Base-by-base conservation (phyloP, 2,329 filamentous ascomycete species). In the Fusarium denticulatum region DNA sequence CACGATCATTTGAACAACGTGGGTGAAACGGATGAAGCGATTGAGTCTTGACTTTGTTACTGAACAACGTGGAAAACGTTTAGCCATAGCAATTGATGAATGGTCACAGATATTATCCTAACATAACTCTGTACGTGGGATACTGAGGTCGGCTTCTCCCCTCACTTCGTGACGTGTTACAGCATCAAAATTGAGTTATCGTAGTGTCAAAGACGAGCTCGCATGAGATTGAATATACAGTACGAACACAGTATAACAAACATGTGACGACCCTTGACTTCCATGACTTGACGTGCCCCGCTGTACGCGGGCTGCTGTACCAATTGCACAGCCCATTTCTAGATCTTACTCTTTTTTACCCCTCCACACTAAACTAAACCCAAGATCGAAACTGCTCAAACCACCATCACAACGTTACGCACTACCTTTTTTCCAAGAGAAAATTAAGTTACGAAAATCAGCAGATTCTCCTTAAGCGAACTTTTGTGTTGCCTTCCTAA, bases 331-430 rank as follows among this genome's bases (percentile, higher is more conserved):
- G 57, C 62, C 61, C 62, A 43, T 24, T 30, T 7, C 45, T 49
- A 57, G 61, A 71, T 59, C 69, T 75, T 49, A 61, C 49, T 61
- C 59, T 42, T 39, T 42, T 43, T 67, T 76, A 77, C 74, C 74
- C 74, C 74, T 76, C 74, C 70, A 77, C 72, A 76, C 66, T 74
- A 75, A 64, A 67, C 62, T 64, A 67, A 61, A 49, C 45, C 57
- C 37, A 61, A 64, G 43, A 55, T 64, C 56, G 59, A 69, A 70
- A 60, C 71, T 60, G 40, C 47, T 32, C 65, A 68, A 60, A 46
- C 56, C n/a, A 52, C 47, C 24, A 52, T 46, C 30, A 72, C 60
- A 45, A 61, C 63, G 32, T 64, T 59, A 28, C 59, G 46, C 71
- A 40, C 68, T 37, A 6, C 18, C 36, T 37, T 37, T 12, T 50